These are phyloP conservation scores for Saccharomycopsis capsularis DNA, from an alignment of 805 yeast genomes.

Conservation along the genomic window DNA sequence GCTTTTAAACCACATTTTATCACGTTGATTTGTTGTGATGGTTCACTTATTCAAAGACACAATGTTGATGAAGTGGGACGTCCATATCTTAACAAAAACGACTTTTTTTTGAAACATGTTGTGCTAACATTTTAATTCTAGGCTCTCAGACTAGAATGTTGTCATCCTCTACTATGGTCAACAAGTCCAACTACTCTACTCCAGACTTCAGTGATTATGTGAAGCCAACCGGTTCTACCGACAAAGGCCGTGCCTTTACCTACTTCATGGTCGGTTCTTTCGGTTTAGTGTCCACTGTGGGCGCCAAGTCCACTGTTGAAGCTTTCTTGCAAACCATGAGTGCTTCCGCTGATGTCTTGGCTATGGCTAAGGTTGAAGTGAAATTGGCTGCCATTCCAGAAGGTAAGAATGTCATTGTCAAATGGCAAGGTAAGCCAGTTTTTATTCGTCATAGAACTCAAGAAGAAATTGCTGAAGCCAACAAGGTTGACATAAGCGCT, in stretches of 20 bases:
- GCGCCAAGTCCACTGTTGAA: slow-evolving; percentile 94
- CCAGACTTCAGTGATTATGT: slow-evolving; percentile 84
- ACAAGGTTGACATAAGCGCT: slow-evolving; percentile 61
- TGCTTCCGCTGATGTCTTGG: slow-evolving; percentile 98
- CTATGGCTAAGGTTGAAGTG: slow-evolving; percentile 99
- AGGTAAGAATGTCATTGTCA: slow-evolving; percentile 96
- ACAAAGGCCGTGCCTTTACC: slow-evolving; percentile 76
- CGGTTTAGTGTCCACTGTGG: slow-evolving; percentile 86
- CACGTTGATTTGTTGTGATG: too few relatives aligned
- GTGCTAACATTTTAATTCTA: not conserved
- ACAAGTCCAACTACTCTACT: slow-evolving; percentile 76
- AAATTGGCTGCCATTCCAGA: slow-evolving; percentile 88
- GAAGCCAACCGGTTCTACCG: slow-evolving; percentile 59
- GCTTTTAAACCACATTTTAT: too few relatives aligned
- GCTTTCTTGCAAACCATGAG: slow-evolving; percentile 87
- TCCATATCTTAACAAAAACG: too few relatives aligned
- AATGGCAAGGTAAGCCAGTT: slow-evolving; percentile 99
- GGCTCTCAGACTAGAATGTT: slow-evolving; percentile 39
- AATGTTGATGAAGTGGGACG: not conserved
- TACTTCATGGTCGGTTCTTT: slow-evolving; percentile 97
- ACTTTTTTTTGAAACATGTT: too few relatives aligned
- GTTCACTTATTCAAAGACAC: not conserved
- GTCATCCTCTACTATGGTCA: slow-evolving; percentile 42
- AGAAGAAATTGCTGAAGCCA: slow-evolving; percentile 91
- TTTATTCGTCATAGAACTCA: slow-evolving; percentile 98